Percentiles rank a stretch among this genome's conserved stretches.
These are phyloP conservation scores for Suillus variegatus DNA, from an alignment of 768 basidiomycete species.

Conservation along the genomic window DNA sequence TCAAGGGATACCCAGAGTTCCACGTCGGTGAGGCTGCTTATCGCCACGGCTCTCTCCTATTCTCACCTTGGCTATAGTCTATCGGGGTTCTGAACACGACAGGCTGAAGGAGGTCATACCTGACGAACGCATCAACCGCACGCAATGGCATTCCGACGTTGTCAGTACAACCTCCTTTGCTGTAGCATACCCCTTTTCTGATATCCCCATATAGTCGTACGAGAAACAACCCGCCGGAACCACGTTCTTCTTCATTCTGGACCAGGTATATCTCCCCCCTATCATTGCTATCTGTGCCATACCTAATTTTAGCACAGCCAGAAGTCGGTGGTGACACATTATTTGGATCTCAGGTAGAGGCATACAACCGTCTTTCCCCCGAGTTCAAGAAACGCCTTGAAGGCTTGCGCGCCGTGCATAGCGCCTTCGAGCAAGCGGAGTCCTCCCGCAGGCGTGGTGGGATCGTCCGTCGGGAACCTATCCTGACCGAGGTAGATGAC, in stretches of 20 bases:
- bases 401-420: constrained; percentile 57
- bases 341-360: constrained; percentile 58
- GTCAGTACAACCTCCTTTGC: constrained; percentile 26
- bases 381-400: constrained; percentile 59
- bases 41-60: neutral
- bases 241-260: constrained; percentile 59
- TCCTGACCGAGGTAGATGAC: constrained; percentile 42
- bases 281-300: neutral
- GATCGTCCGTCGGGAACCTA: constrained; percentile 50
- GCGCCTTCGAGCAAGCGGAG: constrained; percentile 54
- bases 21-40: constrained; percentile 47
- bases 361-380: constrained; percentile 58
- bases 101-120: constrained; percentile 45
- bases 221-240: constrained; percentile 57
- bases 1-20: constrained; percentile 58
- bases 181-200: neutral
- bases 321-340: constrained; percentile 53
- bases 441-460: constrained; percentile 43
- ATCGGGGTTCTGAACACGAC: constrained; percentile 49
- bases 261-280: constrained; percentile 33
- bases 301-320: constrained; percentile 26
- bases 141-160: constrained; percentile 59
- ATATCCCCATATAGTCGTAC: constrained; percentile 39
- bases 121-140: constrained; percentile 41
- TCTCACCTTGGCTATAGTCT: constrained; percentile 35